Percentiles rank a stretch among this genome's conserved stretches.
phyloP scores from a whole-genome alignment of 1,139 yeast species.

The Kluyveromyces marxianus region DNA sequence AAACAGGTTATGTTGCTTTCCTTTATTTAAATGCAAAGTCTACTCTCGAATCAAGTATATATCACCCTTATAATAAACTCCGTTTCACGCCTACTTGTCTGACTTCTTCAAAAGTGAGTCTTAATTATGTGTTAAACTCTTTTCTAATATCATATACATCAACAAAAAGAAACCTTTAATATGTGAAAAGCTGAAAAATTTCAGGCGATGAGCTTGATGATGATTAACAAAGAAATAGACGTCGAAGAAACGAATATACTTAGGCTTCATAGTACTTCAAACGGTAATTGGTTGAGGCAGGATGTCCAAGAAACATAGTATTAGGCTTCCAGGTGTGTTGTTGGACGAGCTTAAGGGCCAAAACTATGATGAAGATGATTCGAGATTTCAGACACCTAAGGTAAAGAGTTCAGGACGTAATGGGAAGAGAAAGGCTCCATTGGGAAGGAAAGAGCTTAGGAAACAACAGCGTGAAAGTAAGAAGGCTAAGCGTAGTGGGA shows the following conservation, averaged over 20 bases:
- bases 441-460: conserved; percentile 29
- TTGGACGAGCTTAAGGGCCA: conserved; percentile 53
- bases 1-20: not conserved
- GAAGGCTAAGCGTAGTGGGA: conserved; percentile 14
- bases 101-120: too few relatives aligned
- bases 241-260: not conserved
- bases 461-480: conserved; percentile 26
- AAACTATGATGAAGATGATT: conserved; percentile 30
- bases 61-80: too few relatives aligned
- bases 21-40: too few relatives aligned
- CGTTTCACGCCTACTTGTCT: too few relatives aligned
- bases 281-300: too few relatives aligned
- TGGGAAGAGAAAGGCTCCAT: conserved; percentile 17
- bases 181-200: not conserved
- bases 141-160: too few relatives aligned
- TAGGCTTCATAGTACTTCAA: too few relatives aligned
- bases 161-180: not conserved
- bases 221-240: not conserved
- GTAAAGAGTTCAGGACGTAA: not conserved
- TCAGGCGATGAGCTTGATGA: not conserved
- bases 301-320: conserved; percentile 36
- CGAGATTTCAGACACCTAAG: conserved; percentile 6
- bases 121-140: not conserved
- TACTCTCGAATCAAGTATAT: too few relatives aligned
- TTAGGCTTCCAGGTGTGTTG: conserved; percentile 59